Evolutionary conservation across 768 basidiomycete genomes (phyloP).

Genomic region (Hericium coralloides): DNA sequence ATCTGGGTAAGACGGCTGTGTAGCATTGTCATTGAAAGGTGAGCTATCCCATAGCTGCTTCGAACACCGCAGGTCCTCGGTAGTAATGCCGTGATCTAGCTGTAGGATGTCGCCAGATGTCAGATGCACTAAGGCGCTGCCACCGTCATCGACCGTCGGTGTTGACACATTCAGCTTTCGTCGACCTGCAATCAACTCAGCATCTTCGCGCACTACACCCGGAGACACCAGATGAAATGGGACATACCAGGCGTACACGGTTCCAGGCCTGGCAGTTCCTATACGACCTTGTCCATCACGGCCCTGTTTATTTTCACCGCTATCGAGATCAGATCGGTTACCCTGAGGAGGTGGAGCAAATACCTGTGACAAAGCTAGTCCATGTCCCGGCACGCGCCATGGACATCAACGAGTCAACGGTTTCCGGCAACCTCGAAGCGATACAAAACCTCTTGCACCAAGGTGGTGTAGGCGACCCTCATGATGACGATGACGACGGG

Average conservation of each 20-base stretch:
- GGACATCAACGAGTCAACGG: no score
- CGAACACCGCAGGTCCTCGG: neutral
- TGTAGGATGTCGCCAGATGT: neutral
- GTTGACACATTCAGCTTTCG: no score
- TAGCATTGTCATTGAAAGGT: neutral
- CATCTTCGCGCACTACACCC: neutral
- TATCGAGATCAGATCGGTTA: neutral
- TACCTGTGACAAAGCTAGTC: neutral
- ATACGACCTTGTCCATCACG: neutral
- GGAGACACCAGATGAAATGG: neutral
- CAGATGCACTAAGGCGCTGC: neutral
- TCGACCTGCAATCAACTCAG: neutral
- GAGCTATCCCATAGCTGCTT: neutral
- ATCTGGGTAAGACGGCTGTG: neutral
- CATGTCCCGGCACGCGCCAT: no score
- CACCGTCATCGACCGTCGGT: neutral
- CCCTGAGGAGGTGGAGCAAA: neutral
- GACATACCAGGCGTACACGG: neutral
- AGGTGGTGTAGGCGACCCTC: no score
- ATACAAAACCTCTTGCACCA: no score
- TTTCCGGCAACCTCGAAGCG: no score
- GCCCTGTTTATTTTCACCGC: neutral
- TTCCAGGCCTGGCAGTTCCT: neutral
- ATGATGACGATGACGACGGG: no score
- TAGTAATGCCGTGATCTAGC: no score